Evolutionary conservation across 2,329 filamentous ascomycete genomes (phyloP).

Genomic region (Paraconiothyrium brasiliense): DNA sequence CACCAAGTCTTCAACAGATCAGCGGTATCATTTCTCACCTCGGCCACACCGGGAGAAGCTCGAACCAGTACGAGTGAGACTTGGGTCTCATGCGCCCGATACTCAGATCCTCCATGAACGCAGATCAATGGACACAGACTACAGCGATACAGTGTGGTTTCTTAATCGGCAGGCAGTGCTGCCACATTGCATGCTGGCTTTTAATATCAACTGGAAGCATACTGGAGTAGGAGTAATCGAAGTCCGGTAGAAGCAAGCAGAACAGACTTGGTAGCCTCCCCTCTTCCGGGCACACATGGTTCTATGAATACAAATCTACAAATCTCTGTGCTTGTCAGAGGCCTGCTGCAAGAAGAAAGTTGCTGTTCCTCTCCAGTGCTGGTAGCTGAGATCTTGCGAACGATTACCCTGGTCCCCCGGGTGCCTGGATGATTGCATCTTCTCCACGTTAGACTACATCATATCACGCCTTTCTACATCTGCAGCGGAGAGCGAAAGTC

Average conservation of each 20-base stretch:
- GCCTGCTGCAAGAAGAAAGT: background rate
- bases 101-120: too few relatives aligned
- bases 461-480: background rate
- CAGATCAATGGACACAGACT: too few relatives aligned
- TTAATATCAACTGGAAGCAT: too few relatives aligned
- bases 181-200: too few relatives aligned
- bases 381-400: background rate
- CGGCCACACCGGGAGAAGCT: too few relatives aligned
- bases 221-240: background rate
- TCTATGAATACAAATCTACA: background rate
- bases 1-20: constrained; percentile 31
- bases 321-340: too few relatives aligned
- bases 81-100: too few relatives aligned
- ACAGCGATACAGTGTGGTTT: too few relatives aligned
- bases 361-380: background rate
- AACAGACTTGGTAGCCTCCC: background rate
- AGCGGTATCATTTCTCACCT: background rate
- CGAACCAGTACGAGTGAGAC: too few relatives aligned
- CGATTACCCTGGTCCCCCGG: background rate
- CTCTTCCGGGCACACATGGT: background rate
- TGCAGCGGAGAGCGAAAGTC: background rate
- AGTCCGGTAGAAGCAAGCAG: background rate
- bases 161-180: too few relatives aligned
- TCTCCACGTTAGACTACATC: background rate
- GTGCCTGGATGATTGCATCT: background rate